Evolutionary conservation across 495 filamentous ascomycete genomes (phyloP).

Genomic region (Aspergillus mulundensis): DNA sequence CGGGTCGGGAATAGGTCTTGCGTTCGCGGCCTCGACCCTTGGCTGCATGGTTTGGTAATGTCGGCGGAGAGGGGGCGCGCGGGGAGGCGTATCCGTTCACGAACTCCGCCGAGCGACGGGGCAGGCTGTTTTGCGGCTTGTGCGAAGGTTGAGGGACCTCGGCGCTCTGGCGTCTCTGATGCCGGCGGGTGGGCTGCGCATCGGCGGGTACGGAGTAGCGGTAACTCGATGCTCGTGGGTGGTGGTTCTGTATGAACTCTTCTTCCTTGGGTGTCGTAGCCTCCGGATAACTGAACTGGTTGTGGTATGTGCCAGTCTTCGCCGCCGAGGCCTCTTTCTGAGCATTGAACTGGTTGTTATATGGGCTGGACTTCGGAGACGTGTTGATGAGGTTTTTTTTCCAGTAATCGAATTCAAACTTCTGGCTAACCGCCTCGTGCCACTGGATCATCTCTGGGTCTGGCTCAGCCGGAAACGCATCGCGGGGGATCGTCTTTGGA

Average conservation of each 20-base stretch:
- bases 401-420: conserved; percentile 40
- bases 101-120: conserved; percentile 15
- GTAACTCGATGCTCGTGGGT: conserved; percentile 16
- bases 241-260: conserved; percentile 18
- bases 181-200: conserved; percentile 14
- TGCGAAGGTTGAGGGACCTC: conserved; percentile 25
- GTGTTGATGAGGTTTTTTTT: conserved; percentile 29
- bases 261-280: conserved; percentile 27
- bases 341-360: conserved; percentile 27
- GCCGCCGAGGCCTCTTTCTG: conserved; percentile 19
- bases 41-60: conserved; percentile 16
- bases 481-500: conserved; percentile 69
- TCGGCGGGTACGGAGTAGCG: conserved; percentile 19
- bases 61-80: conserved; percentile 32
- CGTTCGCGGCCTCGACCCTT: conserved; percentile 26
- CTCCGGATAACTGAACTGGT: conserved; percentile 25
- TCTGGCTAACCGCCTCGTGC: conserved; percentile 65
- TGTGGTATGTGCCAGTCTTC: conserved; percentile 20
- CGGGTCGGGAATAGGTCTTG: conserved; percentile 17
- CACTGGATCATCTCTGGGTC: conserved; percentile 77
- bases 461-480: conserved; percentile 68
- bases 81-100: conserved; percentile 22
- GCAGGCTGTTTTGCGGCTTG: conserved; percentile 20
- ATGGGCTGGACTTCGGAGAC: conserved; percentile 32
- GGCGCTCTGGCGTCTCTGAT: conserved; percentile 24